Evolutionary conservation across 1,139 yeast species (phyloP), one percentile per base, ranked within the genome.

Genomic region (Williopsis jadinii): DNA sequence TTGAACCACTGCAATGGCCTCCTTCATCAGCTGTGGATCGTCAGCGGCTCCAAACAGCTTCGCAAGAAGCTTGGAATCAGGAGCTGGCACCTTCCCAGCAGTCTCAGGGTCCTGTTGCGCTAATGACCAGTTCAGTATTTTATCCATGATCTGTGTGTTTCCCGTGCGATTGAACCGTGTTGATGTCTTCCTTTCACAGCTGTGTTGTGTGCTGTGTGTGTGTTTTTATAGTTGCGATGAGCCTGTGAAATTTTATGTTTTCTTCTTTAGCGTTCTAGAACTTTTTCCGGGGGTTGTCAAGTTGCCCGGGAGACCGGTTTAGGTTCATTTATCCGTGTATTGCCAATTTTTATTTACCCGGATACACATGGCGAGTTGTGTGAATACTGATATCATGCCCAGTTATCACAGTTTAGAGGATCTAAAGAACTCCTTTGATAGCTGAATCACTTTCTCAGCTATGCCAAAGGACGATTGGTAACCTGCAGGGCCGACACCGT

Each of bases 81-180:
- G 90, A 12, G 63, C 67, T 1, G 88, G 87, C 9, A 74, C 73
- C 48, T 71, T 76, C 9, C 66, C 73, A 41, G 74, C 68, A 3
- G 84, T 78, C 41, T 75, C 85, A 45, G 80, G 70, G 55, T 84
- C 88, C 44, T 82, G 77, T 54, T 78, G 82, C 4, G 88, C 95
- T 38, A 88, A 74, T 5, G 97, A 87, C 97, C 97, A 90, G 53
- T 87, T 86, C 50, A 90, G 66, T 52, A 90, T 63, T 61, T 88
- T 88, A 47, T 90, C 97, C 97, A 90, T 90, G 28, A 10, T 39
- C 11, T 32, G 9, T n/a, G 5, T n/a, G 30, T 11, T 28, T 28
- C 9, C 6, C 24, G 24, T 19, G 24, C 6, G 4, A 5, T 19
- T 19, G 4, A 6, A 19, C 6, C 13, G 11, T 3, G 8, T 10